Evolutionary conservation across 2,329 filamentous ascomycete genomes (phyloP).

Genomic region (Sclerotinia subarctica): DNA sequence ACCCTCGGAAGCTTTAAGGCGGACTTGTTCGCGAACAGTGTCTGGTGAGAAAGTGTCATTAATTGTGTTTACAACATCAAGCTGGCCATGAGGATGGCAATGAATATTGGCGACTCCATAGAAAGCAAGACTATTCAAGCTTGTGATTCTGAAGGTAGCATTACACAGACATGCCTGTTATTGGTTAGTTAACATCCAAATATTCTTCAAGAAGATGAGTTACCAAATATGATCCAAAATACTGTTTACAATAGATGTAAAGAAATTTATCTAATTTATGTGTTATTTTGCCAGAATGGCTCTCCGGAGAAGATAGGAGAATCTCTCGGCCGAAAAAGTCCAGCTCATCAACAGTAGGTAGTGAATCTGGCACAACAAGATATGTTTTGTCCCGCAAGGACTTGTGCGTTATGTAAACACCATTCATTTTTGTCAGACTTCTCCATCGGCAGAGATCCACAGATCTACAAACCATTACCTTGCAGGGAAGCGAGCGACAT

Average conservation of each 20-base stretch:
- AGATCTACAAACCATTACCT: conserved; percentile 26
- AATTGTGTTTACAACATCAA: conserved; percentile 11
- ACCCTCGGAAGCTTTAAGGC: conserved; percentile 25
- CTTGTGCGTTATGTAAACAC: conserved; percentile 26
- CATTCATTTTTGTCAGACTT: conserved; percentile 22
- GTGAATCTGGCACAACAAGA: conserved; percentile 23
- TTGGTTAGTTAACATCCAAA: neutral
- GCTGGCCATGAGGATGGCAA: conserved; percentile 6
- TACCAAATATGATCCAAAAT: conserved; percentile 18
- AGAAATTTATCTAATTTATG: conserved; percentile 25
- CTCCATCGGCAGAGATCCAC: conserved; percentile 25
- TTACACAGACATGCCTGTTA: conserved; percentile 19
- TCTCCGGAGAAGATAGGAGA: conserved; percentile 22
- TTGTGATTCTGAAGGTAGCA: conserved; percentile 24
- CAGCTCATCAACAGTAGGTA: conserved; percentile 24
- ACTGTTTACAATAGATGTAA: conserved; percentile 18
- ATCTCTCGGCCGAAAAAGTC: conserved; percentile 25
- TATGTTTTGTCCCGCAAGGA: conserved; percentile 24
- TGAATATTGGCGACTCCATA: conserved; percentile 27
- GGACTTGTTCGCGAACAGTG: conserved; percentile 28
- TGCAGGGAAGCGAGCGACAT: conserved; percentile 18
- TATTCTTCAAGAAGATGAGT: neutral
- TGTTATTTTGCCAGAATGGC: conserved; percentile 24
- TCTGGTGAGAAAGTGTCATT: conserved; percentile 25
- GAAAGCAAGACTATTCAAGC: conserved; percentile 25